Conservation (phyloP, 2,329 filamentous ascomycete species). For the Fusarium sp. region DNA sequence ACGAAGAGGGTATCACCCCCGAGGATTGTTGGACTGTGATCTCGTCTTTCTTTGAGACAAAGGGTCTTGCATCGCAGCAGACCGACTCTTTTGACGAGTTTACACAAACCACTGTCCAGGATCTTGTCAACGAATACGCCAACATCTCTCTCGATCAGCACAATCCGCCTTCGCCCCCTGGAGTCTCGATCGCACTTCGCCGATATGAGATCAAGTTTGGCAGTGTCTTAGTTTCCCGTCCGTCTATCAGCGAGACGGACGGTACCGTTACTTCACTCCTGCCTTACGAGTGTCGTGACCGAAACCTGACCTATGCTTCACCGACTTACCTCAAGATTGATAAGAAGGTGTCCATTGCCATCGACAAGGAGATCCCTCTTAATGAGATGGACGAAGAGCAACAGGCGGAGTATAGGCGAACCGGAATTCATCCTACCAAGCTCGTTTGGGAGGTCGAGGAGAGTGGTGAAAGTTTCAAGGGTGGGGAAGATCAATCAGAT, state of each 20-base stretch:
- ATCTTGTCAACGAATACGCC: constrained; percentile 92
- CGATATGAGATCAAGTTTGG: constrained; percentile 97
- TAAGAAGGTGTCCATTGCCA: constrained; percentile 84
- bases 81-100: constrained; percentile 99
- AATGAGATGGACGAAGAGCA: constrained; percentile 77
- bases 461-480: constrained; percentile 64
- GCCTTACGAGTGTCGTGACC: constrained; percentile 93
- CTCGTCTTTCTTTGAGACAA: constrained; percentile 94
- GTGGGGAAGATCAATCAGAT: constrained; percentile 68
- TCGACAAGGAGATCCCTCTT: constrained; percentile 76
- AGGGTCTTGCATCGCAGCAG: constrained; percentile 96
- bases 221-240: constrained; percentile 86
- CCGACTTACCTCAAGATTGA: constrained; percentile 91
- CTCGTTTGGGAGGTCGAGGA: constrained; percentile 72
- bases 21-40: constrained; percentile 99
- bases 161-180: constrained; percentile 79
- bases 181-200: constrained; percentile 84
- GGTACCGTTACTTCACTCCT: constrained; percentile 86
- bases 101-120: constrained; percentile 91
- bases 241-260: constrained; percentile 92
- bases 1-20: constrained; percentile 82
- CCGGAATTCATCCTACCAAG: constrained; percentile 68
- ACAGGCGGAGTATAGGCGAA: constrained; percentile 64
- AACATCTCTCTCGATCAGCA: constrained; percentile 94
- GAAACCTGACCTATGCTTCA: constrained; percentile 94